Percentiles rank a stretch among this genome's conserved stretches.
Evolutionary conservation across 2,329 filamentous ascomycete genomes (phyloP).

Genomic region (Colletotrichum orbiculare): DNA sequence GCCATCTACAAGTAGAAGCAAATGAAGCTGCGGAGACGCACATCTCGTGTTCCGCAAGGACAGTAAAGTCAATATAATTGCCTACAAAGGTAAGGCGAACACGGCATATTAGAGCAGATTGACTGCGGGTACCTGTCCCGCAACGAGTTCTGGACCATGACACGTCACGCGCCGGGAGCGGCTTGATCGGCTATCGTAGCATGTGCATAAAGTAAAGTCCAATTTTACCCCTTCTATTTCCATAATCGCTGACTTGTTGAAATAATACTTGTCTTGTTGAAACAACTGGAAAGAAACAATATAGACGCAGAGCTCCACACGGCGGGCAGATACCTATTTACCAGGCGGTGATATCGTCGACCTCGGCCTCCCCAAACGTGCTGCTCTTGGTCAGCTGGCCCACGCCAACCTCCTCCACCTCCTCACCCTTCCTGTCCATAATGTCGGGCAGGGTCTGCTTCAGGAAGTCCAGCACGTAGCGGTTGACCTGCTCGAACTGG

Average conservation of each 20-base stretch:
- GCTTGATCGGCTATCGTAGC: background rate
- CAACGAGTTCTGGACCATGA: background rate
- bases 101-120: background rate
- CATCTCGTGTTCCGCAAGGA: no score
- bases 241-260: constrained; percentile 34
- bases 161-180: constrained; percentile 2
- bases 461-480: constrained; percentile 85
- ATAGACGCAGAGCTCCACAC: background rate
- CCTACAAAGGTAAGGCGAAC: no score
- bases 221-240: constrained; percentile 18
- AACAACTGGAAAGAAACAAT: constrained; percentile 5
- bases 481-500: constrained; percentile 97
- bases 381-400: constrained; percentile 83
- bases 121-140: constrained; percentile 9
- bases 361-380: constrained; percentile 94
- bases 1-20: no score
- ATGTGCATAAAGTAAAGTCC: background rate
- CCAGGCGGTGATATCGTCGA: constrained; percentile 96
- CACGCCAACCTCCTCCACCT: constrained; percentile 60
- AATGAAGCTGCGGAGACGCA: no score
- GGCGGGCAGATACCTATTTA: constrained; percentile 48
- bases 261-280: constrained; percentile 32
- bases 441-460: constrained; percentile 87
- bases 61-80: no score
- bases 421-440: constrained; percentile 72